These are phyloP conservation scores for Phalaenopsis equestris DNA, from an alignment of 106 monocot genomes.

Conservation along the genomic window DNA sequence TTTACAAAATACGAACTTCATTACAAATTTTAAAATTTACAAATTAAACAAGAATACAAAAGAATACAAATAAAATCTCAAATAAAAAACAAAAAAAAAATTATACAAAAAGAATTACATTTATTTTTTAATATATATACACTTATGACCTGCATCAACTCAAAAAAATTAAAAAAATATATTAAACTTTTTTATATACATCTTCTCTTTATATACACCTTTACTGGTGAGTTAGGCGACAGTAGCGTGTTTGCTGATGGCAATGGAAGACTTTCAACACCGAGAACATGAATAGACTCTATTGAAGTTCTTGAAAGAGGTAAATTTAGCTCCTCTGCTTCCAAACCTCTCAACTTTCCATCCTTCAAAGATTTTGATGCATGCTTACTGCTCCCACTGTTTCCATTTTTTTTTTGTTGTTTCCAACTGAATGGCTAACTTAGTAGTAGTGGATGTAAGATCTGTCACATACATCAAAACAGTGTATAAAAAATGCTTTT, in stretches of 20 bases:
- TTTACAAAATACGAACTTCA: too few species aligned
- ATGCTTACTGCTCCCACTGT: slow-evolving; percentile 20
- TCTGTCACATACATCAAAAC: slow-evolving; percentile 16
- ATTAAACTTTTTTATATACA: too few species aligned
- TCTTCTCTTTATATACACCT: not conserved
- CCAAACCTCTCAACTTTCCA: slow-evolving; percentile 53
- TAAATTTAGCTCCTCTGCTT: slow-evolving; percentile 9
- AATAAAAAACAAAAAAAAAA: too few species aligned
- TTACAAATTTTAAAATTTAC: too few species aligned
- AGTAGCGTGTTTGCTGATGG: slow-evolving; percentile 6
- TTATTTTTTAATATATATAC: too few species aligned
- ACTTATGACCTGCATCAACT: too few species aligned
- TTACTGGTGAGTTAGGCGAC: slow-evolving; percentile 19
- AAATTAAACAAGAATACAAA: too few species aligned
- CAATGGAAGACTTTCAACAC: slow-evolving; percentile 14
- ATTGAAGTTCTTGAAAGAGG: slow-evolving; percentile 24
- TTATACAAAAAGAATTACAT: too few species aligned
- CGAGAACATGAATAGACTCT: slow-evolving; percentile 18
- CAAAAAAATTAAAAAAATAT: too few species aligned
- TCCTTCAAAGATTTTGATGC: slow-evolving; percentile 19
- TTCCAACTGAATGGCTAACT: slow-evolving; percentile 15
- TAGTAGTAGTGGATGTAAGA: slow-evolving; percentile 13
- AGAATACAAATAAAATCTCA: too few species aligned
- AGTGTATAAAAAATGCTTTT: not conserved
- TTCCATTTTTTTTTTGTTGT: slow-evolving; percentile 17